These are phyloP conservation scores for Dipteronia dyeriana DNA, from an alignment of 345 rosid genomes.

Conservation along the genomic window DNA sequence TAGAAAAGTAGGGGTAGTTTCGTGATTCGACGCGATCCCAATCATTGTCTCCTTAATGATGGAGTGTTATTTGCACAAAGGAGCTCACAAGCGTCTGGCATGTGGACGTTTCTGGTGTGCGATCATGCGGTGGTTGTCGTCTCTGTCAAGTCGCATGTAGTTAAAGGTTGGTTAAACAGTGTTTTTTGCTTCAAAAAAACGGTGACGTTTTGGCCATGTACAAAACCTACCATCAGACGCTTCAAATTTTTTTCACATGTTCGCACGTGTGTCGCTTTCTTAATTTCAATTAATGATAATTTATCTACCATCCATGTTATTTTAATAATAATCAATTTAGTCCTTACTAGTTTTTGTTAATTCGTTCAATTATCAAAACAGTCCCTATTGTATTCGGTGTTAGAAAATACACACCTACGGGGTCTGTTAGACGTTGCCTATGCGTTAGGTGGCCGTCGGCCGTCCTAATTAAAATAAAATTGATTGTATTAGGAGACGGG, in stretches of 20 bases:
- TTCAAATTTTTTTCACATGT: too few relatives aligned
- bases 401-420: too few relatives aligned
- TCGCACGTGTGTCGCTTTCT: background rate
- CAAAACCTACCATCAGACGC: background rate
- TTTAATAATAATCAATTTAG: too few relatives aligned
- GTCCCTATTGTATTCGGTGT: too few relatives aligned
- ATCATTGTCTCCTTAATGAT: conserved; percentile 33
- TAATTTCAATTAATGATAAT: too few relatives aligned
- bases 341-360: too few relatives aligned
- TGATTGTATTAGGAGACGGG: too few relatives aligned
- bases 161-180: background rate
- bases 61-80: conserved; percentile 10
- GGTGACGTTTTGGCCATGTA: conserved; percentile 10
- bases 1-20: background rate
- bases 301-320: too few relatives aligned
- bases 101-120: conserved; percentile 36
- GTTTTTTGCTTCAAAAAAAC: conserved; percentile 6
- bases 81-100: background rate
- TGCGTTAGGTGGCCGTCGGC: too few relatives aligned
- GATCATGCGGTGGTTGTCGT: conserved; percentile 1
- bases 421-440: too few relatives aligned
- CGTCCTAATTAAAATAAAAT: too few relatives aligned
- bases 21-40: conserved; percentile 18
- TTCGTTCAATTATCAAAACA: too few relatives aligned
- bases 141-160: background rate